These are phyloP conservation scores for Handroanthus guayacan DNA, from an alignment of 257 asterid genomes.

Conservation along the genomic window DNA sequence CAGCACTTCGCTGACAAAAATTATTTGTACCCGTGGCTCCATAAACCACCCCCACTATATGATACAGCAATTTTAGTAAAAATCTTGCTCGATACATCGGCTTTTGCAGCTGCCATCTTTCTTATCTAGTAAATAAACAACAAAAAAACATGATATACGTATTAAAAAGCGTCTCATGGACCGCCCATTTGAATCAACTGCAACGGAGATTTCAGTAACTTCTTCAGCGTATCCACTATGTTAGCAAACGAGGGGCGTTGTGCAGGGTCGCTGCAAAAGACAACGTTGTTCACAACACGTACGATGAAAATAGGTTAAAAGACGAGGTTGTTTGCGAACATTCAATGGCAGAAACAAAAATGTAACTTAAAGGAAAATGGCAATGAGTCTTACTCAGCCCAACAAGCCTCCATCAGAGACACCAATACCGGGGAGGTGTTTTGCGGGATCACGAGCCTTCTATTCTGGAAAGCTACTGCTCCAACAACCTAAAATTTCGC, in stretches of 20 bases:
- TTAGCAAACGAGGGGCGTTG: slow-evolving; percentile 71
- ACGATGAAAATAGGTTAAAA: too few species aligned
- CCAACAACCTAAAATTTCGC: slow-evolving; percentile 77
- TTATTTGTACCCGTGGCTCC: slow-evolving; percentile 9
- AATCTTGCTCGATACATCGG: neutral
- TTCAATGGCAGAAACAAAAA: neutral
- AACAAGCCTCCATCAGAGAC: slow-evolving; percentile 93
- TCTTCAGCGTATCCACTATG: slow-evolving; percentile 79
- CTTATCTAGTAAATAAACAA: neutral
- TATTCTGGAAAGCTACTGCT: slow-evolving; percentile 94
- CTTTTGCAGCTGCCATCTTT: neutral
- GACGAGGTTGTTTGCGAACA: neutral
- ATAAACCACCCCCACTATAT: neutral
- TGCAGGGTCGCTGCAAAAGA: slow-evolving; percentile 65
- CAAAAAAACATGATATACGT: neutral
- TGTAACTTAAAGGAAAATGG: neutral
- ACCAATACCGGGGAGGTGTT: slow-evolving; percentile 68
- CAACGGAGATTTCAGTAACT: slow-evolving; percentile 82
- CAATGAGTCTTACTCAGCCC: slow-evolving; percentile 79
- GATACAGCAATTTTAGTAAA: slow-evolving; percentile 5
- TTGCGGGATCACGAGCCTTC: slow-evolving; percentile 82
- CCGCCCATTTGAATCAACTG: slow-evolving; percentile 77
- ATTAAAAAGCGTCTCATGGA: slow-evolving; percentile 33
- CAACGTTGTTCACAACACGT: too few species aligned
- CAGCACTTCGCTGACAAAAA: slow-evolving; percentile 1